These are phyloP conservation scores for Colletotrichum sidae DNA, from an alignment of 2,329 filamentous ascomycete genomes.

Conservation along the genomic window DNA sequence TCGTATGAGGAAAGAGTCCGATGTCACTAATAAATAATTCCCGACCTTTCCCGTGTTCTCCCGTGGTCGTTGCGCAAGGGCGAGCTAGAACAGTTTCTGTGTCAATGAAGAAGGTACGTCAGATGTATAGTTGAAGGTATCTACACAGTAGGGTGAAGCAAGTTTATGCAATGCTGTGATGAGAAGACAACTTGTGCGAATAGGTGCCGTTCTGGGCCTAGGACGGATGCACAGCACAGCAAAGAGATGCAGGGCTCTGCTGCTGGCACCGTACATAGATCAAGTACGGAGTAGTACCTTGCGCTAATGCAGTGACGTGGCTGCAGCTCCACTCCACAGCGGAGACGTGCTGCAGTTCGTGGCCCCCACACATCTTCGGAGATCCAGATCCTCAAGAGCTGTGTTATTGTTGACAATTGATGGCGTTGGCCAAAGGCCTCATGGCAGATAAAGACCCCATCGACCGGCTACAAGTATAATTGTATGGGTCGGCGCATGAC, in stretches of 20 bases:
- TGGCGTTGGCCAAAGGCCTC: not conserved
- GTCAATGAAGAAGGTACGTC: conserved; percentile 2
- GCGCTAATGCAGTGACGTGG: conserved; percentile 12
- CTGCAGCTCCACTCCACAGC: conserved; percentile 26
- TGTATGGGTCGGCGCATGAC: conserved; percentile 14
- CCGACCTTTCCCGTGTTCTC: no score
- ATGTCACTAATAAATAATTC: no score
- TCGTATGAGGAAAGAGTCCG: no score
- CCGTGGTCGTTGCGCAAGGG: no score
- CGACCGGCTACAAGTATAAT: not conserved
- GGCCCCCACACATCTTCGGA: conserved; percentile 12
- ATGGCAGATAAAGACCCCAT: conserved; percentile 3
- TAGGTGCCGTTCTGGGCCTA: no score
- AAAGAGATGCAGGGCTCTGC: conserved; percentile 29
- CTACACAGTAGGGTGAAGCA: not conserved
- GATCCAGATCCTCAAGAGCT: conserved; percentile 10
- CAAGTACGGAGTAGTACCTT: conserved; percentile 3
- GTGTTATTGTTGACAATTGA: not conserved
- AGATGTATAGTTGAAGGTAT: conserved; percentile 4
- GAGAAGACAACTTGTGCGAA: no score
- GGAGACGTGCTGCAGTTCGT: conserved; percentile 11
- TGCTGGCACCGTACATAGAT: no score
- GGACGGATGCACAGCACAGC: conserved; percentile 3
- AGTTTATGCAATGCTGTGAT: no score
- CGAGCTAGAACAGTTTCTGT: not conserved